These are phyloP conservation scores for Aureococcus anophagefferens DNA, from an alignment of 108 stramenopile genomes.

Conservation along the genomic window DNA sequence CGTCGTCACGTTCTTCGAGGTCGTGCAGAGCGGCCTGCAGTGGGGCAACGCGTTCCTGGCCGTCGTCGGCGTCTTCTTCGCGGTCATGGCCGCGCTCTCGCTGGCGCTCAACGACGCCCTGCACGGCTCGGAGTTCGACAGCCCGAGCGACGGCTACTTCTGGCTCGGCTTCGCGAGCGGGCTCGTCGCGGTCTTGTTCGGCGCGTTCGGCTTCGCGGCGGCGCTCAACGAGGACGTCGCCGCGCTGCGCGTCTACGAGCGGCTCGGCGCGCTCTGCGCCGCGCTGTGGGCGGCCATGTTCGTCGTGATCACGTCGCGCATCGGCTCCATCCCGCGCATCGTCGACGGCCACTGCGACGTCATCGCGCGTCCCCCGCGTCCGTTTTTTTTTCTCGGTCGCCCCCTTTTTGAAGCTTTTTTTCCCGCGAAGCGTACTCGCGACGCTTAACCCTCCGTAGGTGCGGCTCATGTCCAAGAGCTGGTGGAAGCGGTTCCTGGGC, in stretches of 20 bases:
- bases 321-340: not conserved
- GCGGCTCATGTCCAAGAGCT: not conserved
- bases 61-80: not conserved
- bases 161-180: not conserved
- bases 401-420: no score
- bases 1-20: not conserved
- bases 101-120: no score
- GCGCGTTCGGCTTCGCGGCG: no score
- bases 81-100: not conserved
- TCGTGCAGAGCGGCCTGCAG: not conserved
- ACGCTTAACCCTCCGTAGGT: no score
- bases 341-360: not conserved
- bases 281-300: not conserved
- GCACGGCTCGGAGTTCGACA: no score
- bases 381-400: no score
- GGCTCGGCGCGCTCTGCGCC: not conserved
- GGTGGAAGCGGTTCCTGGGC: not conserved
- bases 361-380: no score
- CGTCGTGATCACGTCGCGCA: not conserved
- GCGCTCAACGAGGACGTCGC: no score
- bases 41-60: not conserved
- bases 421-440: no score
- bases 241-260: not conserved
- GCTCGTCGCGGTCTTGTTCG: not conserved
- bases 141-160: not conserved